These are phyloP conservation scores for Penicillium brasilianum DNA, from an alignment of 2,329 filamentous ascomycete genomes.

Conservation along the genomic window DNA sequence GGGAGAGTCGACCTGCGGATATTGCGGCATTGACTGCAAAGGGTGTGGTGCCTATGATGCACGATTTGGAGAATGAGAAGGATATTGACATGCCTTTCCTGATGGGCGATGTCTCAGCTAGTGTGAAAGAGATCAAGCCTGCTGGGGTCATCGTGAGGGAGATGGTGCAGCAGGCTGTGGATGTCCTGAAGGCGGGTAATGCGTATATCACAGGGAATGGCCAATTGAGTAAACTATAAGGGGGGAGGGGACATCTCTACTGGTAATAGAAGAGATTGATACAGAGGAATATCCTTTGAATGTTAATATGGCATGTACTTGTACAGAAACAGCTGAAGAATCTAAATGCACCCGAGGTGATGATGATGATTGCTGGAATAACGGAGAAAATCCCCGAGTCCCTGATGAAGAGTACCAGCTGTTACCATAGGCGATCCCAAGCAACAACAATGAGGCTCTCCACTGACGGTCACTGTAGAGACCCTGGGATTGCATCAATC, in stretches of 20 bases:
- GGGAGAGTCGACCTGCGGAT: slow-evolving; percentile 77
- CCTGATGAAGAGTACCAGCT: slow-evolving; percentile 1
- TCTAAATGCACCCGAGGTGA: slow-evolving; percentile 17
- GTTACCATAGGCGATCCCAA: not conserved
- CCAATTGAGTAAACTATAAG: slow-evolving; percentile 52
- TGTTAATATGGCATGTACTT: slow-evolving; percentile 37
- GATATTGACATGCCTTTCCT: slow-evolving; percentile 86
- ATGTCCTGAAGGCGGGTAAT: slow-evolving; percentile 67
- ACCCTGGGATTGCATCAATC: not conserved
- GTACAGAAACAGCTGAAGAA: slow-evolving; percentile 31
- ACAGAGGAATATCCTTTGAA: slow-evolving; percentile 20
- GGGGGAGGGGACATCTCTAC: slow-evolving; percentile 12
- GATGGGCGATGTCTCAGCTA: slow-evolving; percentile 91
- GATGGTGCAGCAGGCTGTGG: slow-evolving; percentile 80
- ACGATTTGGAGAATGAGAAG: slow-evolving; percentile 80
- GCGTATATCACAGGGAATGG: slow-evolving; percentile 58
- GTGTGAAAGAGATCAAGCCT: slow-evolving; percentile 77
- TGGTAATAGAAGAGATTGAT: not conserved
- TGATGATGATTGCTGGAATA: slow-evolving; percentile 12
- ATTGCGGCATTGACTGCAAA: slow-evolving; percentile 75
- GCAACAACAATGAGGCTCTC: not conserved
- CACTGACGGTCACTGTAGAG: not conserved
- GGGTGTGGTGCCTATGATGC: slow-evolving; percentile 79
- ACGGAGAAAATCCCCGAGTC: slow-evolving; percentile 16
- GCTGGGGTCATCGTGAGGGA: slow-evolving; percentile 84